A percentile compares a stretch with the other conserved stretches of the same genome.
Conservation (phyloP, 2,329 filamentous ascomycete genomes). For the Aureobasidium uvarum region DNA sequence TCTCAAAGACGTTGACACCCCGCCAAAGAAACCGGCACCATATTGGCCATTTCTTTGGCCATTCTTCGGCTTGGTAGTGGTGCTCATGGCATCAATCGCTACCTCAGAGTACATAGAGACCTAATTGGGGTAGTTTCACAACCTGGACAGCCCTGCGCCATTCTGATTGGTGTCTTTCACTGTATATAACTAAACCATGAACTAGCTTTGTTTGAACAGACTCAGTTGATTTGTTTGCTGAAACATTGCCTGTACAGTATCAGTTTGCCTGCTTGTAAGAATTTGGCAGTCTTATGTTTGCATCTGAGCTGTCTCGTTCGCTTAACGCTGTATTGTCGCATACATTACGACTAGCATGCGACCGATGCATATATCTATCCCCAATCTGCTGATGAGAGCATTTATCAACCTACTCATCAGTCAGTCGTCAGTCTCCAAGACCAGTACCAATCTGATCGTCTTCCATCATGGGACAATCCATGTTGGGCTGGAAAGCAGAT, state of each 20-base stretch:
- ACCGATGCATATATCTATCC: neutral
- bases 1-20: neutral
- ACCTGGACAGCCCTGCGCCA: neutral
- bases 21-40: neutral
- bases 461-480: slow-evolving; percentile 1
- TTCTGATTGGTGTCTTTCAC: neutral
- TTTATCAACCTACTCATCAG: neutral
- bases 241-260: neutral
- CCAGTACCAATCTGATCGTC: neutral
- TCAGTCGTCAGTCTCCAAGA: neutral
- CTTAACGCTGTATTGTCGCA: neutral
- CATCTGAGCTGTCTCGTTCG: neutral
- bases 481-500: slow-evolving; percentile 16
- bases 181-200: neutral
- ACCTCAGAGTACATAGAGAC: neutral
- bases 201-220: neutral
- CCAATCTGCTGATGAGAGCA: neutral
- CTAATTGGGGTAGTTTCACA: neutral
- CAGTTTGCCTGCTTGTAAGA: neutral
- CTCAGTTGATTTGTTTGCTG: neutral
- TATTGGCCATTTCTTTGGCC: neutral
- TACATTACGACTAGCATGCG: neutral
- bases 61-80: neutral
- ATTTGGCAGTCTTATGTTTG: neutral
- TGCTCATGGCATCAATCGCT: neutral